Base-by-base conservation (phyloP, 202 grass and related monocot species). In the Digitaria exilis region DNA sequence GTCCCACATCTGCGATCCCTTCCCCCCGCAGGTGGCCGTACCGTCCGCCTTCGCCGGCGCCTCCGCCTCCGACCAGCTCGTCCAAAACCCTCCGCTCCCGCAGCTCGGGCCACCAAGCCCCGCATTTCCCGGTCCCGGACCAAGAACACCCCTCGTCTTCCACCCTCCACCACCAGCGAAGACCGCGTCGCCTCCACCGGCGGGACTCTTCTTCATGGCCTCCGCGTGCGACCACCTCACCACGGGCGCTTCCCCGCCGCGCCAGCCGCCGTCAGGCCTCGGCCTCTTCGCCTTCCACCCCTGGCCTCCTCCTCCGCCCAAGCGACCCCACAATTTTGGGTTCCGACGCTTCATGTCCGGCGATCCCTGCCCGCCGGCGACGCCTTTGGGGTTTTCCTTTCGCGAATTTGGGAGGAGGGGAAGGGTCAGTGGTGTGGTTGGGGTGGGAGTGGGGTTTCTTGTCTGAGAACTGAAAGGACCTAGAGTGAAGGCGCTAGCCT, bases 191-290 rank as follows among this genome's bases (percentile, higher is more conserved):
- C 16, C 55, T 6, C 79, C 26, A 30, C 61, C 46, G 10, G 15
- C 25, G 3, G 74, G 67, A 50, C 57, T 67, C 75, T 87, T 82
- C 80, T 84, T 80, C 81, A 89, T 89, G 19, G 82, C 87, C 69
- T 89, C 82, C 24, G 43, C 76, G 52, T 89, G 76, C 21, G 79
- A 83, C 86, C 80, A 83, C 65, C 69, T 82, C 57, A 58, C 73
- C 86, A 57, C 46, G 37, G 73, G 65, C 69, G 7, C 31, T 43
- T 14, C 56, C 32, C 72, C 68, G 58, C 71, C 58, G 74, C 43
- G 58, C 62, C n/a, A 24, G 39, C 62, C 48, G 21, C 74, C 49
- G 30, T 67, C 34, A 29, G 26, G 80, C 66, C 15, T 72, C 65
- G 55, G 73, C 55, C 64, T 46, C 73, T 72, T 73, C 57, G 25